A percentile compares a stretch with the other conserved stretches of the same genome.
phyloP scores from a whole-genome alignment of 495 filamentous ascomycete genomes.

The Elasticomyces elasticus region DNA sequence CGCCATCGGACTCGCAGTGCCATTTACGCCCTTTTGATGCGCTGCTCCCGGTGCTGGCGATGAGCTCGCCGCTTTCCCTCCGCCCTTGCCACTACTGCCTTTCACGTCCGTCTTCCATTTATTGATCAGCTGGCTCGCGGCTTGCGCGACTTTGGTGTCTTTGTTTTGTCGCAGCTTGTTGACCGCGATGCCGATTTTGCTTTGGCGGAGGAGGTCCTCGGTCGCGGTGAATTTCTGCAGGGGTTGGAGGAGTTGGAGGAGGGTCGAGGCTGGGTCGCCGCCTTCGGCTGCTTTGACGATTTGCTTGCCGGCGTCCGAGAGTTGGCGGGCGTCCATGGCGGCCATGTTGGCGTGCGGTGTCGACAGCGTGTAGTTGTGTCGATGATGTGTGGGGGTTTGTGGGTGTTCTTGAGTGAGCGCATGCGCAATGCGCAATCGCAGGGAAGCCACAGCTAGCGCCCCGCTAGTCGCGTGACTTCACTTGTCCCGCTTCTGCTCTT shows the following conservation, averaged over 20 bases:
- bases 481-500: too few species aligned
- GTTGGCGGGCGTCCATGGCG: constrained; percentile 70
- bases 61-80: constrained; percentile 40
- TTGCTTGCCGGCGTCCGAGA: constrained; percentile 59
- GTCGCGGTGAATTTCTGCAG: constrained; percentile 75
- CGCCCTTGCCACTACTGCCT: constrained; percentile 9
- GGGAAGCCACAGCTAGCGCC: too few species aligned
- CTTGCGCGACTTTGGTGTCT: constrained; percentile 61
- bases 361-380: not conserved
- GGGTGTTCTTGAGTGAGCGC: too few species aligned
- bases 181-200: constrained; percentile 79
- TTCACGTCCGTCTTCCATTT: constrained; percentile 79
- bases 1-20: constrained; percentile 29
- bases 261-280: constrained; percentile 52
- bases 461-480: too few species aligned
- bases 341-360: constrained; percentile 1
- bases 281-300: constrained; percentile 65
- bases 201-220: constrained; percentile 79
- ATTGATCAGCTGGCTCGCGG: constrained; percentile 69
- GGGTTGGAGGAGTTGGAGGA: constrained; percentile 61
- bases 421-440: too few species aligned
- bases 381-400: not conserved
- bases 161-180: constrained; percentile 69
- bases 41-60: constrained; percentile 16
- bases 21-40: constrained; percentile 31